Evolutionary conservation across 2,329 filamentous ascomycete genomes (phyloP).

Genomic region (Nemania sp.): DNA sequence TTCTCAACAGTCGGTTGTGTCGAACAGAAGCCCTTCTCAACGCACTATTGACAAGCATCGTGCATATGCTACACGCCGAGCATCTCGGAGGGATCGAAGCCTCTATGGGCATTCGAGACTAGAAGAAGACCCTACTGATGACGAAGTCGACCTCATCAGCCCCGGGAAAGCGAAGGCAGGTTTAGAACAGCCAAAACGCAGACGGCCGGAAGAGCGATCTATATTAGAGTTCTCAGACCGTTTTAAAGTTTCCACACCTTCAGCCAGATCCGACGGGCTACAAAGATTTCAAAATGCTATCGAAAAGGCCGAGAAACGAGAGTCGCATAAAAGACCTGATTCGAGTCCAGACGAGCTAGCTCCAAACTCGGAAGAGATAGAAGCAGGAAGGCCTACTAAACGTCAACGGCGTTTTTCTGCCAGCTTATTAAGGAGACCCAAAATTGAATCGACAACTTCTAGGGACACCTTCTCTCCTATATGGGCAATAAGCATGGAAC

Average conservation of each 20-base stretch:
- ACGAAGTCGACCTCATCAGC: slow-evolving; percentile 32
- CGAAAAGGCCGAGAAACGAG: slow-evolving; percentile 32
- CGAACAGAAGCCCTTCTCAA: slow-evolving; percentile 32
- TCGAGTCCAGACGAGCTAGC: slow-evolving; percentile 45
- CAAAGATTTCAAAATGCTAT: slow-evolving; percentile 29
- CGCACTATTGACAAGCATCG: slow-evolving; percentile 36
- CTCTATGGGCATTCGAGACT: not conserved
- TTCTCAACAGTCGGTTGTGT: slow-evolving; percentile 39
- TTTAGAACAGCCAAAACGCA: slow-evolving; percentile 2
- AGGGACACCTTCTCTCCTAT: not conserved
- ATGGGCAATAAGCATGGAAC: not conserved
- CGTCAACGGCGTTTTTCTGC: slow-evolving; percentile 32
- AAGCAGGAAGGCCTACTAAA: slow-evolving; percentile 31
- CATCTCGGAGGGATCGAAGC: slow-evolving; percentile 10
- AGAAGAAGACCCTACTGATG: slow-evolving; percentile 24
- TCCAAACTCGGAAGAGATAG: slow-evolving; percentile 34
- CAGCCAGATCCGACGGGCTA: not conserved
- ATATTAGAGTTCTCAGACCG: slow-evolving; percentile 11
- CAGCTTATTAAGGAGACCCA: slow-evolving; percentile 44
- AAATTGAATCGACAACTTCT: slow-evolving; percentile 44
- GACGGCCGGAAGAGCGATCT: not conserved
- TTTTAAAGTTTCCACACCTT: not conserved
- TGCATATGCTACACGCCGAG: slow-evolving; percentile 15
- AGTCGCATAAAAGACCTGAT: slow-evolving; percentile 1
- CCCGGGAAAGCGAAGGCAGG: not conserved